Evolutionary conservation across 2,329 filamentous ascomycete genomes (phyloP).

Genomic region (Colletotrichum tropicale): DNA sequence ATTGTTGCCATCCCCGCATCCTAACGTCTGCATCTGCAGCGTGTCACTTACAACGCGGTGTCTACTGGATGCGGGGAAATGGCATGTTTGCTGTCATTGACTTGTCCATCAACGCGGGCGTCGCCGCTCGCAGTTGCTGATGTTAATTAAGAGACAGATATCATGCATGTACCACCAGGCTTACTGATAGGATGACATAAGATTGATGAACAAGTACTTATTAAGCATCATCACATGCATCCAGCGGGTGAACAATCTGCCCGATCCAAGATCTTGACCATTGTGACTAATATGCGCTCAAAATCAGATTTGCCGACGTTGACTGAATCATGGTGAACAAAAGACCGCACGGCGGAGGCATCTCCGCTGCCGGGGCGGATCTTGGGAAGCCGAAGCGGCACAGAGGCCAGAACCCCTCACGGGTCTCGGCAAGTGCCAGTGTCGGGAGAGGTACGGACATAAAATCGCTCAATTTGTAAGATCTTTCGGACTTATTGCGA

Average conservation of each 20-base stretch:
- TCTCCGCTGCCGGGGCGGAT: not conserved
- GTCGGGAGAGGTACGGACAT: not conserved
- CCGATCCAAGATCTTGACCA: not conserved
- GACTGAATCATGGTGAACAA: not conserved
- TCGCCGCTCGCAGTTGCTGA: not conserved
- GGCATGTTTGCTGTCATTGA: not conserved
- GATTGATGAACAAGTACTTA: not conserved
- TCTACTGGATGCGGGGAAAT: not conserved
- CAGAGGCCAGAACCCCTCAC: not conserved
- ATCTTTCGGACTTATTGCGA: not conserved
- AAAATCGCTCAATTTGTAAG: slow-evolving; percentile 7
- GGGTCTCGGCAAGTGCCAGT: not conserved
- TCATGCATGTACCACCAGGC: not conserved
- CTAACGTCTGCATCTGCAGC: not conserved
- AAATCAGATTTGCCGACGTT: not conserved
- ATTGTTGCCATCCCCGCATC: not conserved
- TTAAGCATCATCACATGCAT: not conserved
- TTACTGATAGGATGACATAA: not conserved
- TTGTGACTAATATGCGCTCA: not conserved
- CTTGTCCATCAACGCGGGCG: not conserved
- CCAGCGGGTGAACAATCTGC: not conserved
- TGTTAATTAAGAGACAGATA: not conserved
- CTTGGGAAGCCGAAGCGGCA: not conserved
- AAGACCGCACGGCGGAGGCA: not conserved
- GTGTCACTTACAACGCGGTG: not conserved